These are phyloP conservation scores for Tetrapyrgos nigripes DNA, from an alignment of 1,284 basidiomycete genomes.

Conservation along the genomic window DNA sequence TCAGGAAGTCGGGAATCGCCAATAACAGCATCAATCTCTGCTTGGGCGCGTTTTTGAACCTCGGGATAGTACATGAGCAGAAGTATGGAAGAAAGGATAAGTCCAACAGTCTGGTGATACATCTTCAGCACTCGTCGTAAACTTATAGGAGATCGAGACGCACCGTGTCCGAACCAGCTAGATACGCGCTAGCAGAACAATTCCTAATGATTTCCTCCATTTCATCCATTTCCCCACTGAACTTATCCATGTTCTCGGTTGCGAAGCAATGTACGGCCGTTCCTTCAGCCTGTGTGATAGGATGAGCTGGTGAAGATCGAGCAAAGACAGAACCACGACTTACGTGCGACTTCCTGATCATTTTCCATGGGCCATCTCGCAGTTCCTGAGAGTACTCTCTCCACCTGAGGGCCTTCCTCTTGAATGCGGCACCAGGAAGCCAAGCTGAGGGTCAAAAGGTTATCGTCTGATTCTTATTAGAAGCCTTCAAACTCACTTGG, in stretches of 20 bases:
- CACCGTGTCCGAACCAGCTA: conserved; percentile 5
- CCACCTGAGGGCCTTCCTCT: conserved; percentile 15
- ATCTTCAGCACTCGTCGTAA: not conserved
- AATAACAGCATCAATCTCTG: conserved; percentile 41
- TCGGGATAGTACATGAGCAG: conserved; percentile 30
- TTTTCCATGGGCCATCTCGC: conserved; percentile 18
- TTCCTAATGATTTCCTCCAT: not conserved
- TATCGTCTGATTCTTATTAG: not conserved
- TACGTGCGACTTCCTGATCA: conserved; percentile 17
- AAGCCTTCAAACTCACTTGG: not conserved
- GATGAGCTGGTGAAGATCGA: too few species aligned
- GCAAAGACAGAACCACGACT: not conserved
- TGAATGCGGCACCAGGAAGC: conserved; percentile 26
- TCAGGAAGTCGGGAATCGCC: conserved; percentile 37
- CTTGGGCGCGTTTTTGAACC: conserved; percentile 37
- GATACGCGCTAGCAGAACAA: not conserved
- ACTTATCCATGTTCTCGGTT: not conserved
- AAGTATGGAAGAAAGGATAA: conserved; percentile 9
- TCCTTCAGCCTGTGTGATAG: too few species aligned
- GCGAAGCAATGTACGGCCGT: too few species aligned
- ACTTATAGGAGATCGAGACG: not conserved
- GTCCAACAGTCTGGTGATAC: conserved; percentile 1
- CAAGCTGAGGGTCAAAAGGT: conserved; percentile 17
- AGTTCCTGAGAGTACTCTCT: not conserved
- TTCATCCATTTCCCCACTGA: not conserved